Base-by-base conservation (phyloP, 768 basidiomycete species). In the Mycena galopus region DNA sequence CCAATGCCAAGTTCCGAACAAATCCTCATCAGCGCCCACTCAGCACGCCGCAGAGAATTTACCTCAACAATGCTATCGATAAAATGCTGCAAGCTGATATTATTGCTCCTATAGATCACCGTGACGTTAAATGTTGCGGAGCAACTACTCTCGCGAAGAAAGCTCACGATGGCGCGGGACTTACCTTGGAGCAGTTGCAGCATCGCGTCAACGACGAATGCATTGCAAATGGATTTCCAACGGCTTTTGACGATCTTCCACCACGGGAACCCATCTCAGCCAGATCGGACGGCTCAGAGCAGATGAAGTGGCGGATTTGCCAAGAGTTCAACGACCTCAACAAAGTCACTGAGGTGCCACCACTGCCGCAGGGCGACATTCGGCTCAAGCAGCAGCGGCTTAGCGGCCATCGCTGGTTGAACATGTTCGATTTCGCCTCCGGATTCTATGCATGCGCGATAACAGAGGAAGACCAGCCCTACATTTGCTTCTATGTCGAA, bases 401-500 rank as follows among this genome's bases (percentile, higher is more conserved):
- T 0, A 77, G 76, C 11, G 84, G 85, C 0, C 83, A 87, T 44
- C 53, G 79, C 0, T 87, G 80, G 77, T 39, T 82, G 0, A 75
- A 70, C 29, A 72, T 81, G 0, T 81, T 86, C 27, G 84, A 87
- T 73, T 83, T 84, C 57, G 80, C 82, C 11, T 75, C 77, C 0
- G 86, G 84, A 0, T 86, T 84, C 77, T 81, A 81, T 58, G 78
- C 75, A 9, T 73, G 75, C 16, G 61, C 56, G 4, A 69, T 80
- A 3, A 39, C 66, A 8, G 50, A 63, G 19, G 79, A 77, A 12
- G 72, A 73, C 21, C 69, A 75, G 51, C 79, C 79, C 16, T 81
- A 81, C 44, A 73, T 83, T 0, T 76, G 76, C 14, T 86, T 87
- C 69, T 85, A 84, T 32, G 78, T 84, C 0, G 80, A 81, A 70